Conservation (phyloP, 768 basidiomycete species). For the Suillus brevipes region DNA sequence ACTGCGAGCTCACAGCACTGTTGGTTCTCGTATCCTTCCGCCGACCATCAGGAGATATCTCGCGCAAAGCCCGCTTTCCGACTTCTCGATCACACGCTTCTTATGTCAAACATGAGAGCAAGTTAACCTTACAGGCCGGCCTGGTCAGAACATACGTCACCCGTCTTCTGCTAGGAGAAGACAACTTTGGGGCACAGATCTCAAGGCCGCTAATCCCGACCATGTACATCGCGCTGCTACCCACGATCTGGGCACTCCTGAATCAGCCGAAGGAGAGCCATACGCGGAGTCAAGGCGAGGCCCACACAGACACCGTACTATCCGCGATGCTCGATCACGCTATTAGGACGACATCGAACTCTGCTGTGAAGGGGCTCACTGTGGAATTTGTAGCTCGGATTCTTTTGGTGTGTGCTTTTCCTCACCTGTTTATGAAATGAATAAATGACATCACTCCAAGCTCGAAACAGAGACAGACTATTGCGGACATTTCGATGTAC, state of each 20-base stretch:
- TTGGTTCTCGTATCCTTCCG: conserved; percentile 43
- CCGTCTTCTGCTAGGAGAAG: conserved; percentile 55
- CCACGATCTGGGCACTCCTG: conserved; percentile 77
- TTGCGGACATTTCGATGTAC: conserved; percentile 45
- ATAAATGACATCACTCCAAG: conserved; percentile 36
- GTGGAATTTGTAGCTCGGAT: conserved; percentile 76
- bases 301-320: conserved; percentile 35
- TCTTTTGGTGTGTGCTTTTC: conserved; percentile 52
- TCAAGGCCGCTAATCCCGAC: conserved; percentile 51
- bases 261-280: conserved; percentile 41
- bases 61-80: conserved; percentile 10
- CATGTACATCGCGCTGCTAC: conserved; percentile 68
- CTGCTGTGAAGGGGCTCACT: conserved; percentile 63
- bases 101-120: conserved; percentile 18
- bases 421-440: background rate
- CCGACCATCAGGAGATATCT: conserved; percentile 11
- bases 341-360: conserved; percentile 53
- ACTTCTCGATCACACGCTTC: conserved; percentile 18
- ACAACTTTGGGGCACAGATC: conserved; percentile 41
- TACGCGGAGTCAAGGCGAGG: conserved; percentile 19
- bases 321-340: conserved; percentile 68
- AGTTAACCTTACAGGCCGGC: conserved; percentile 43
- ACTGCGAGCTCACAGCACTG: conserved; percentile 74
- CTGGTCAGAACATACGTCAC: conserved; percentile 63
- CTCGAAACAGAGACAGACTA: conserved; percentile 59